Evolutionary conservation across 306 rosid species (phyloP).

Genomic region (Ammopiptanthus mongolicus): DNA sequence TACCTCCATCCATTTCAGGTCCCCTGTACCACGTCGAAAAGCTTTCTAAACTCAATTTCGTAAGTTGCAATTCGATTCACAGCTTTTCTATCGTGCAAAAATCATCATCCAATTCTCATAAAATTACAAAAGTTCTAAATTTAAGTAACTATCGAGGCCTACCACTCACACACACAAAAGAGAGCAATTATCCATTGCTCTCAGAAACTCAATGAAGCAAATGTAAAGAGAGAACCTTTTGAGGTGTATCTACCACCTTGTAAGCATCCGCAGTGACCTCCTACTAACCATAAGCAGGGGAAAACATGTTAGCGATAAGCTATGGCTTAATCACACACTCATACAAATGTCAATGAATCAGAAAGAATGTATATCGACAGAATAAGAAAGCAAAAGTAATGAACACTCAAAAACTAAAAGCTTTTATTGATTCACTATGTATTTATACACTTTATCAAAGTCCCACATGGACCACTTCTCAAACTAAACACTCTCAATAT

Average conservation of each 20-base stretch:
- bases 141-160: no score
- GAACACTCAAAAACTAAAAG: no score
- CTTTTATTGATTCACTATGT: no score
- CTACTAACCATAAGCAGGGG: slow-evolving; percentile 93
- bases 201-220: not conserved
- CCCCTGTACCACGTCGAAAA: slow-evolving; percentile 22
- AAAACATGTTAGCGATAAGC: no score
- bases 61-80: slow-evolving; percentile 9
- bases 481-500: no score
- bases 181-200: not conserved
- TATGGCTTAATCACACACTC: no score
- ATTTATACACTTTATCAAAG: no score
- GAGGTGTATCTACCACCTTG: slow-evolving; percentile 50
- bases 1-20: slow-evolving; percentile 42
- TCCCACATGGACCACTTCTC: no score
- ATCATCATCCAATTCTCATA: not conserved
- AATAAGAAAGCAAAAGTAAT: no score
- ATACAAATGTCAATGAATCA: no score
- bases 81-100: slow-evolving; percentile 55
- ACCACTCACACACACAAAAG: not conserved
- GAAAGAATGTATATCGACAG: no score
- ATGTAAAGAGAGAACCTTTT: slow-evolving; percentile 48
- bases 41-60: not conserved
- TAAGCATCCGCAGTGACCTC: slow-evolving; percentile 67
- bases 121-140: not conserved